Evolutionary conservation across 306 rosid genomes (phyloP).

Genomic region (Lathyrus oleraceus): DNA sequence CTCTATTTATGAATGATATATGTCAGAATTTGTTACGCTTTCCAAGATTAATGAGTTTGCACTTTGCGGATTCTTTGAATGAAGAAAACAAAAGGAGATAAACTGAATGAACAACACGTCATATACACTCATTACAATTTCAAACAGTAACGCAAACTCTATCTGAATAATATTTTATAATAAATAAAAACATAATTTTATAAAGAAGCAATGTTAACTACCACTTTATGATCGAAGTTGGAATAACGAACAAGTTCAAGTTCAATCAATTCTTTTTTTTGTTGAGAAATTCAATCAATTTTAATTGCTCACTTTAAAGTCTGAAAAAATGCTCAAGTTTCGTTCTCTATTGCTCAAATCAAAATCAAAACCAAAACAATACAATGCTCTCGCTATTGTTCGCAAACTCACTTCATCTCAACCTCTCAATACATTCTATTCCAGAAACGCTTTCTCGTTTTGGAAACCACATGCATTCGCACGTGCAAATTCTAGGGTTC

Average conservation of each 20-base stretch:
- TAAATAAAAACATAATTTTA: background rate
- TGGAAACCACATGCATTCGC: conserved; percentile 22
- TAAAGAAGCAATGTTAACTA: background rate
- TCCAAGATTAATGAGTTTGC: no score
- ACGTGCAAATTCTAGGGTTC: conserved; percentile 33
- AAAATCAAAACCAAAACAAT: conserved; percentile 29
- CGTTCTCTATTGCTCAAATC: conserved; percentile 44
- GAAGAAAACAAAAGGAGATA: background rate
- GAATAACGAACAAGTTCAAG: background rate
- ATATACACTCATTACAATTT: background rate
- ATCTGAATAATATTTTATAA: background rate
- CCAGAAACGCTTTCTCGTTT: background rate
- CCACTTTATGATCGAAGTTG: background rate
- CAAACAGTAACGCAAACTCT: background rate
- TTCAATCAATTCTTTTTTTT: no score
- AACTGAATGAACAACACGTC: background rate
- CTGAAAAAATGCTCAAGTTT: conserved; percentile 46
- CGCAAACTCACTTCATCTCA: conserved; percentile 9
- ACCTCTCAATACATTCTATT: background rate
- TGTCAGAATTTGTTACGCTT: no score
- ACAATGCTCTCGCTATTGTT: background rate
- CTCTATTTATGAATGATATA: no score
- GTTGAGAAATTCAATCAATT: no score
- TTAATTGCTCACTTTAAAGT: background rate
- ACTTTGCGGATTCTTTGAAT: no score